Base-by-base conservation (phyloP, 2,329 filamentous ascomycete genomes). In the Sporothrix brunneoviolacea region DNA sequence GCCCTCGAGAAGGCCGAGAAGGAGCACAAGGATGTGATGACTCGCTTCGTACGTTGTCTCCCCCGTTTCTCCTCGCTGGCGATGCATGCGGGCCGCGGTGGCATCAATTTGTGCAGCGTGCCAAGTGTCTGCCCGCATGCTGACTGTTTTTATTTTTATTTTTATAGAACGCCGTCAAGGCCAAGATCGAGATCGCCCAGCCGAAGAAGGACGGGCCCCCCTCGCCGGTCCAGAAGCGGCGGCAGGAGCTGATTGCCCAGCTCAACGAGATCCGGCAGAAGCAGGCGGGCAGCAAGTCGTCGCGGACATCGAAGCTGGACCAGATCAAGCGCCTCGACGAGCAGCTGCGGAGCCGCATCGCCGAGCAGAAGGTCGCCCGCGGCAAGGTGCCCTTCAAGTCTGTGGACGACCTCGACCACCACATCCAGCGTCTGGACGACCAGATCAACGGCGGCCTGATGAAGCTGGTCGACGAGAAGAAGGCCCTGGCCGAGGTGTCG, bases 391-490 rank as follows among this genome's bases (percentile, higher is more conserved):
- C 82, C 48, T 97, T 85, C 81, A 95, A 93, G 80, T 89, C 76
- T 60, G 80, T 82, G 49, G 91, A 95, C 52, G 93, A 97, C 56
- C 74, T 98, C 58, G 89, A 97, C 67, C 76, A 77, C 56, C 82
- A 93, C 69, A 93, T 97, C 61, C 78, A 80, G 54, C 76, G 76
- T 47, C 82, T 96, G 48, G 88, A 95, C 59, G 84, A 84, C 69
- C 80, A 91, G 66, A 90, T 97, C 60, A 88, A 95, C 67, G 80
- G 83, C 32, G 91, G 91, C 57, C 86, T 80, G 66, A 91, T 98
- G 86, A 95, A 91, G 73, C 75, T 98, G 46, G 93, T 97, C 10
- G 93, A 98, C 61, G 93, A 97, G 80, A 94, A 89, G 77, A 97
- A 96, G 79, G 84, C 88, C 8, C 77, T 97, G 18, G 73, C 79